phyloP scores from a whole-genome alignment of 352 stramenopile genomes.

The Globisporangium radiosum region DNA sequence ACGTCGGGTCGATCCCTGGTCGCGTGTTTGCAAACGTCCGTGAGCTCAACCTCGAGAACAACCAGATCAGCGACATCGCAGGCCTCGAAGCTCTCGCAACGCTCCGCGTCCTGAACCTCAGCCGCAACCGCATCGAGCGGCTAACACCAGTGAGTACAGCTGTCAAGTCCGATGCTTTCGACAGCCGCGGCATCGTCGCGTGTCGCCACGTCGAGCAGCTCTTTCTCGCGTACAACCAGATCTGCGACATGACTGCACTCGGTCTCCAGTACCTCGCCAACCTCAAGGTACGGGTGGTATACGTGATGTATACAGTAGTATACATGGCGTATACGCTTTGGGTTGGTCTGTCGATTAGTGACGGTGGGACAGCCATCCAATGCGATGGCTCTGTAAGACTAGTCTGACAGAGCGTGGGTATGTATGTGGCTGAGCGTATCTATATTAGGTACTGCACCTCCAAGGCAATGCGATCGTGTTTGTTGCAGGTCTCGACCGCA shows the following conservation, averaged over 20 bases:
- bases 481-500: conserved; percentile 56
- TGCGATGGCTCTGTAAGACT: not conserved
- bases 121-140: conserved; percentile 66
- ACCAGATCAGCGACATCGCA: conserved; percentile 70
- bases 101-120: conserved; percentile 64
- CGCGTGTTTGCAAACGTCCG: conserved; percentile 57
- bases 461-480: conserved; percentile 76
- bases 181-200: conserved; percentile 48
- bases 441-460: conserved; percentile 52
- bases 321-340: too few relatives aligned
- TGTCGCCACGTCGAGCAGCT: conserved; percentile 66
- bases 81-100: conserved; percentile 56
- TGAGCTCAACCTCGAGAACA: conserved; percentile 82
- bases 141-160: conserved; percentile 23
- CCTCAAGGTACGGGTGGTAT: conserved; percentile 35
- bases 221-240: conserved; percentile 71
- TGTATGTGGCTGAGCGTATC: too few relatives aligned
- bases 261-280: conserved; percentile 57
- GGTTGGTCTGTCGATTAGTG: not conserved
- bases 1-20: conserved; percentile 47
- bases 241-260: conserved; percentile 68
- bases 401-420: too few relatives aligned
- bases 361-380: too few relatives aligned
- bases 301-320: too few relatives aligned
- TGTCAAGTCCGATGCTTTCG: conserved; percentile 21